Base-by-base conservation (phyloP, 208 protist genomes). In the Acanthamoeba polyphaga region DNA sequence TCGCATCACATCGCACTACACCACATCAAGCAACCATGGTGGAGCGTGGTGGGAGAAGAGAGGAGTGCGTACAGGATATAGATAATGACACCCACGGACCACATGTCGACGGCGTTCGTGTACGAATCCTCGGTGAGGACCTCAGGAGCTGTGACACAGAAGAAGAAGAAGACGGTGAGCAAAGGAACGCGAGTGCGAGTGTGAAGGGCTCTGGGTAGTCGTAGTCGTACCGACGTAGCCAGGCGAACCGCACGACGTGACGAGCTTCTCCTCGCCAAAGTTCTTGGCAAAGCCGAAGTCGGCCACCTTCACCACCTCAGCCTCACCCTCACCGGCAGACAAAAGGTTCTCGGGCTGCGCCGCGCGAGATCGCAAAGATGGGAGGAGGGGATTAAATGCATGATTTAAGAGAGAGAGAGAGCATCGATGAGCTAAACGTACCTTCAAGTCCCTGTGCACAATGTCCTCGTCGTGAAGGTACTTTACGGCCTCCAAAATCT, bases 371-470 rank as follows among this genome's bases (percentile, higher is more conserved):
- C 3, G 55, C 8, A 88, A 88, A 88, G 12, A 12, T 32, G 5
- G 17, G 24, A 93, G 22, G 53, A 27, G 7, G 38, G 1, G 49
- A 46, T 43, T 10, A 95, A 64, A 92, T 29, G 43, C 43, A 24
- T 62, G 72, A 46, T 70, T 12, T 10, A 4, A 1, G 62, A 78
- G 15, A 1, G 29, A 62, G 12, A 82, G 51, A 7, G 15, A 24
- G 51, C 10, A 29, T 19, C n/a, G 22, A 64, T 62, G 58, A 19
- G 58, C 7, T 12, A 19, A 64, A n/a, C 2, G 53, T 84, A 97
- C 96, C 87, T 98, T 98, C 17, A 98, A 76, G 96, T 98, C 97
- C 49, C 97, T 82, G 95, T 98, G 97, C 10, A 97, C 96, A 62
- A 97, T 97, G 43, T 76, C 96, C 49, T 95, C 91, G 2, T 80